These are phyloP conservation scores for Euphorbia schlechtendalii DNA, from an alignment of 441 rosid genomes.

Conservation along the genomic window DNA sequence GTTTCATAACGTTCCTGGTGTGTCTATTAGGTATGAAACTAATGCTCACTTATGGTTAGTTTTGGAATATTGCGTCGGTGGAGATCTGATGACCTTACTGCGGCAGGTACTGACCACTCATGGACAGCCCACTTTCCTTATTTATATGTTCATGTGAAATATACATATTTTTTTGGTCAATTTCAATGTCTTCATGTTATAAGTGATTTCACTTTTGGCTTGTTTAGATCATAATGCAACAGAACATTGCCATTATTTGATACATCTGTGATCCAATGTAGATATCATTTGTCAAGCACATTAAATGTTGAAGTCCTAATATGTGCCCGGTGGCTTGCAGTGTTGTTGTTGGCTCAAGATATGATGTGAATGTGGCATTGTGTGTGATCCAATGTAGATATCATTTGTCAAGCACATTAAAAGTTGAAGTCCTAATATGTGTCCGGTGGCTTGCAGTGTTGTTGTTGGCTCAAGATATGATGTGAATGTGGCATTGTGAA, in stretches of 20 bases:
- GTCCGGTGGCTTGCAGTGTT: not conserved
- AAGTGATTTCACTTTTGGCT: not conserved
- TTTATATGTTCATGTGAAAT: not conserved
- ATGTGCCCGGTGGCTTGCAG: not conserved
- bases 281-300: too few species aligned
- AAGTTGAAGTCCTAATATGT: too few species aligned
- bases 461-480: not conserved
- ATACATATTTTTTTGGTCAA: not conserved
- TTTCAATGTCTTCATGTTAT: not conserved
- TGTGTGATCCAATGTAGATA: too few species aligned
- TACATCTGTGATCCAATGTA: too few species aligned
- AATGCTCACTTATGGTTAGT: slow-evolving; percentile 93
- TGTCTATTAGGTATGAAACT: too few species aligned
- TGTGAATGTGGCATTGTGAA: not conserved
- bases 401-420: too few species aligned
- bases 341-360: not conserved
- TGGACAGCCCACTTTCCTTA: slow-evolving; percentile 5
- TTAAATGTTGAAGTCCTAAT: too few species aligned
- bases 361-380: not conserved
- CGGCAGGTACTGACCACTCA: slow-evolving; percentile 54
- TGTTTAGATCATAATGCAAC: not conserved
- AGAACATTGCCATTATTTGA: not conserved
- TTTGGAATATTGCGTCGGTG: slow-evolving; percentile 93
- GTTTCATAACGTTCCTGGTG: too few species aligned
- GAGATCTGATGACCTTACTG: slow-evolving; percentile 77